Conservation (phyloP, 371 early-diverging fungal species). For the Gilbertella persicaria region DNA sequence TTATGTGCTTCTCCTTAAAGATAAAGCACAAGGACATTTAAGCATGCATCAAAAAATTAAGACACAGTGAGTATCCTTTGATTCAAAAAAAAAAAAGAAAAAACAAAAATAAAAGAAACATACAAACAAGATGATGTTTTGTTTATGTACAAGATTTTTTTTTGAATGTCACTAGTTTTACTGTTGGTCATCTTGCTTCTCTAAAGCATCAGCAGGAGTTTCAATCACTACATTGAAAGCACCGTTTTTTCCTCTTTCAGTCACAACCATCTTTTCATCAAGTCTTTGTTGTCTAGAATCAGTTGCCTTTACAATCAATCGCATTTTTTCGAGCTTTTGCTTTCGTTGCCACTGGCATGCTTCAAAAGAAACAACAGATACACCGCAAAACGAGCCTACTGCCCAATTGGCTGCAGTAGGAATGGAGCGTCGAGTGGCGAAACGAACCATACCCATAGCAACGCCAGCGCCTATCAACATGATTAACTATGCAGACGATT, state of each 20-base stretch:
- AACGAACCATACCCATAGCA: conserved; percentile 44
- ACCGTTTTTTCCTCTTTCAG: conserved; percentile 37
- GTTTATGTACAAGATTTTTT: no score
- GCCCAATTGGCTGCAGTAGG: conserved; percentile 53
- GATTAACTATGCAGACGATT: background rate
- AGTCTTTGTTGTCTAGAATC: conserved; percentile 28
- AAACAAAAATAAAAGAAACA: no score
- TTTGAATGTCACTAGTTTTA: no score
- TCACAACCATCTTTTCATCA: conserved; percentile 27
- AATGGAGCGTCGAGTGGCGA: conserved; percentile 33
- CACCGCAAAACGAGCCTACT: conserved; percentile 47
- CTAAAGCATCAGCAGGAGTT: conserved; percentile 16
- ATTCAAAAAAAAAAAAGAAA: background rate
- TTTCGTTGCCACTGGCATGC: conserved; percentile 47
- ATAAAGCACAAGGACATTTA: conserved; percentile 26
- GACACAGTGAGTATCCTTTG: conserved; percentile 5
- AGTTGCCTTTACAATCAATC: conserved; percentile 44
- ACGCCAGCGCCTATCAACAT: conserved; percentile 36
- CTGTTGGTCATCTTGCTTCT: background rate
- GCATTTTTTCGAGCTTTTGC: conserved; percentile 39
- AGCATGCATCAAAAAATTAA: conserved; percentile 19
- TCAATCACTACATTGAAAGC: conserved; percentile 45
- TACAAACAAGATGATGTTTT: no score
- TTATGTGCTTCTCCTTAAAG: conserved; percentile 28
- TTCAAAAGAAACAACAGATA: conserved; percentile 45